Conservation (phyloP, 106 monocot genomes). For the Narthecium ossifragum region DNA sequence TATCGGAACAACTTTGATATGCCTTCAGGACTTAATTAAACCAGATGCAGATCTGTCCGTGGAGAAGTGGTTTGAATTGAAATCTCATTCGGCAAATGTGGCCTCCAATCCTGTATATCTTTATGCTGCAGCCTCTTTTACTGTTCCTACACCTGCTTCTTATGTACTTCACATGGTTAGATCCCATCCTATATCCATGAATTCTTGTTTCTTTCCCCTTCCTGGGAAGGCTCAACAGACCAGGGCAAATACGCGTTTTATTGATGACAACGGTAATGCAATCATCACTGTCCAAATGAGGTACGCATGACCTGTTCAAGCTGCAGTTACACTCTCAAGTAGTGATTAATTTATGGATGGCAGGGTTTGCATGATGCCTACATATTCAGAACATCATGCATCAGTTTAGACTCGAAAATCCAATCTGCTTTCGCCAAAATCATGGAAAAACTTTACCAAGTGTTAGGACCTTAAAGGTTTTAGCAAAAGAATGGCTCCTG, state of each 20-base stretch:
- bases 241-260: slow-evolving; percentile 31
- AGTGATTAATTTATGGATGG: too few species aligned
- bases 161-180: slow-evolving; percentile 35
- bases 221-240: slow-evolving; percentile 17
- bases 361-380: too few species aligned
- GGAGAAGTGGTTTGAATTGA: slow-evolving; percentile 72
- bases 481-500: too few species aligned
- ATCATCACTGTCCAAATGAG: slow-evolving; percentile 64
- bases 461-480: too few species aligned
- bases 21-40: slow-evolving; percentile 45
- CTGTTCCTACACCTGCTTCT: slow-evolving; percentile 44
- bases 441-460: too few species aligned
- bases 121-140: slow-evolving; percentile 70
- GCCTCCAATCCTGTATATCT: slow-evolving; percentile 40
- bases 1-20: slow-evolving; percentile 60
- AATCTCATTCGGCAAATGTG: slow-evolving; percentile 18
- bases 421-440: too few species aligned
- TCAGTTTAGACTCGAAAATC: too few species aligned
- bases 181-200: slow-evolving; percentile 19
- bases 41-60: slow-evolving; percentile 47
- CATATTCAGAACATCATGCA: too few species aligned
- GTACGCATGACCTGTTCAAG: slow-evolving; percentile 18
- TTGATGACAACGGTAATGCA: slow-evolving; percentile 47
- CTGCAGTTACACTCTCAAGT: too few species aligned
- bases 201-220: slow-evolving; percentile 33